These are phyloP conservation scores for Ceratobasidium sp. DNA, from an alignment of 1,284 basidiomycete genomes.

Conservation along the genomic window DNA sequence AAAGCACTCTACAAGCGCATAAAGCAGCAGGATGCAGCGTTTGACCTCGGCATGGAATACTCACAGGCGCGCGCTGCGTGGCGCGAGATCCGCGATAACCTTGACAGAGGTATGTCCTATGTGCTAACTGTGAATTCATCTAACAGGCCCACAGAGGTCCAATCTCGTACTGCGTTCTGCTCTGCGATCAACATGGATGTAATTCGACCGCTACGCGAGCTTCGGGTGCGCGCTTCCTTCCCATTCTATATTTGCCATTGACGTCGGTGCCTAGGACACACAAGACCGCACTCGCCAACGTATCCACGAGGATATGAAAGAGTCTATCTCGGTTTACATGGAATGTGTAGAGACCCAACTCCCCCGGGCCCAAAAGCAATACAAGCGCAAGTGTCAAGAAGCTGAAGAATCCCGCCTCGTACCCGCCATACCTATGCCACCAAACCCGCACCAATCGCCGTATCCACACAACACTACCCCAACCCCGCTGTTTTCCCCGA, in stretches of 20 bases:
- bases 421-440: slow-evolving; percentile 25
- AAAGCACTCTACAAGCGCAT: slow-evolving; percentile 42
- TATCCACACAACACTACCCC: not conserved
- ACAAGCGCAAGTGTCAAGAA: slow-evolving; percentile 84
- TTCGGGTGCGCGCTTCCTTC: slow-evolving; percentile 68
- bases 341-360: slow-evolving; percentile 82
- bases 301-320: slow-evolving; percentile 90
- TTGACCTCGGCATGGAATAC: slow-evolving; percentile 19
- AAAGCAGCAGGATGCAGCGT: slow-evolving; percentile 23
- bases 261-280: slow-evolving; percentile 70
- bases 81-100: slow-evolving; percentile 85
- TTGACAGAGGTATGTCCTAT: slow-evolving; percentile 74
- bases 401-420: slow-evolving; percentile 70
- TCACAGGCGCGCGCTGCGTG: slow-evolving; percentile 64
- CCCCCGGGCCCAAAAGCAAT: slow-evolving; percentile 81
- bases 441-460: not conserved
- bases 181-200: slow-evolving; percentile 78
- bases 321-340: slow-evolving; percentile 75
- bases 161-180: slow-evolving; percentile 82
- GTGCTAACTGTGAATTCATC: slow-evolving; percentile 28
- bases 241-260: slow-evolving; percentile 43
- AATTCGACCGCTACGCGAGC: slow-evolving; percentile 71
- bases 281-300: slow-evolving; percentile 89
- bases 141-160: slow-evolving; percentile 70
- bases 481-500: slow-evolving; percentile 18